A percentile compares a stretch with the other conserved stretches of the same genome.
Conservation (phyloP, 2,329 filamentous ascomycete species). For the Paecilomyces sp. region DNA sequence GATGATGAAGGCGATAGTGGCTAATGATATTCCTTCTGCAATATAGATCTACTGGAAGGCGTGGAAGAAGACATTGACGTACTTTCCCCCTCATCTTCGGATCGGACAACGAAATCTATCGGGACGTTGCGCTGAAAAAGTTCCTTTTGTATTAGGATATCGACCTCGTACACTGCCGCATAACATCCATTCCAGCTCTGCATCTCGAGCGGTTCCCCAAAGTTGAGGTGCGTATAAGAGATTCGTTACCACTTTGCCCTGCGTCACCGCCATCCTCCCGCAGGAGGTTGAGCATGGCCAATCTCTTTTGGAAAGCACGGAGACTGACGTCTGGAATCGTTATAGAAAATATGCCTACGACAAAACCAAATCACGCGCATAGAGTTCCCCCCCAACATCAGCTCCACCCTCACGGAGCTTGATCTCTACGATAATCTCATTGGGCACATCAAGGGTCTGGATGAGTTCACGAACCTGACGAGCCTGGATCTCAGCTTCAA, state of each 20-base stretch:
- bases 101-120: background rate
- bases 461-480: slow-evolving; percentile 66
- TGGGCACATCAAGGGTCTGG: slow-evolving; percentile 74
- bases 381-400: slow-evolving; percentile 62
- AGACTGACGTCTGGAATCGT: background rate
- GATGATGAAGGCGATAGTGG: background rate
- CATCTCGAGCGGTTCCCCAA: slow-evolving; percentile 77
- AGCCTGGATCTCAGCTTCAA: slow-evolving; percentile 93
- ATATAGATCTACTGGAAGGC: slow-evolving; percentile 52
- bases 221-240: slow-evolving; percentile 44
- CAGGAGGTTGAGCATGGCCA: background rate
- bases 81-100: slow-evolving; percentile 8
- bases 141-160: slow-evolving; percentile 55
- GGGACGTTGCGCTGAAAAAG: slow-evolving; percentile 8
- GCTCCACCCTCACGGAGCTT: slow-evolving; percentile 66
- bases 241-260: background rate
- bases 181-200: slow-evolving; percentile 69
- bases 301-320: background rate
- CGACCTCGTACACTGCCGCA: slow-evolving; percentile 79
- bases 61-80: slow-evolving; percentile 49
- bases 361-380: slow-evolving; percentile 84
- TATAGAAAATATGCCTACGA: slow-evolving; percentile 70
- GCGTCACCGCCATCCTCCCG: background rate
- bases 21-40: background rate
- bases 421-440: slow-evolving; percentile 97